Evolutionary conservation across 495 filamentous ascomycete species (phyloP), one percentile per base, ranked within the genome.

Genomic region (Penicillium canariense): DNA sequence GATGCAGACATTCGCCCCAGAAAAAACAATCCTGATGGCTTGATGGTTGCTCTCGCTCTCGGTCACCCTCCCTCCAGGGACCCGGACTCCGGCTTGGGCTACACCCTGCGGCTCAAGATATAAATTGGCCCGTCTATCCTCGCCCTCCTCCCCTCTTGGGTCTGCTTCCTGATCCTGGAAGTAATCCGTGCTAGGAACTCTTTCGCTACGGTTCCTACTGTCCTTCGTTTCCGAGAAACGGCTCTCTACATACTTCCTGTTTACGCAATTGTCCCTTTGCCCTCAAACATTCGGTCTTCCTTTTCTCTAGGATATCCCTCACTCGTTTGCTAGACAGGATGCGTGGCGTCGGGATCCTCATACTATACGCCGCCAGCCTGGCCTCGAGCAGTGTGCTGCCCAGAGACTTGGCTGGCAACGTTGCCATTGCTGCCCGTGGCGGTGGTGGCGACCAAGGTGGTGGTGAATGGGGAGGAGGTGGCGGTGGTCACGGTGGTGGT

Each of bases 121-220:
- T 62, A 62, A 62, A 55, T 25, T 23, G 1, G n/a, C 14, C 26
- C 25, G 17, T 14, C 8, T 12, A 25, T 31, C 49, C 32, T 56
- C 55, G 14, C 32, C 30, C 15, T 28, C 43, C 17, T 15, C 2
- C 11, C 11, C 23, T 8, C 4, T 11, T 23, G 11, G 20, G 6
- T 30, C 51, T 49, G 12, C 36, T 52, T 35, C 50, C 20, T 39
- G 54, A 5, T 35, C 31, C 23, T 40, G 28, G 38, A 48, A 34
- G 31, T 27, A 32, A 46, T 54, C 12, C 23, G 22, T 58, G 25
- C n/a, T 55, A 63, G 65, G 62, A 65, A 51, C 62, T 61, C 59
- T 63, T 49, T 66, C 65, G 62, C 55, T 65, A 63, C 48, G 56
- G 62, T 65, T 63, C 59, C 59, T 60, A 22, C 43, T 20, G 52